A percentile compares a stretch with the other conserved stretches of the same genome.
phyloP scores from a whole-genome alignment of 2,329 filamentous ascomycete genomes.

The Epichloe gansuensis region DNA sequence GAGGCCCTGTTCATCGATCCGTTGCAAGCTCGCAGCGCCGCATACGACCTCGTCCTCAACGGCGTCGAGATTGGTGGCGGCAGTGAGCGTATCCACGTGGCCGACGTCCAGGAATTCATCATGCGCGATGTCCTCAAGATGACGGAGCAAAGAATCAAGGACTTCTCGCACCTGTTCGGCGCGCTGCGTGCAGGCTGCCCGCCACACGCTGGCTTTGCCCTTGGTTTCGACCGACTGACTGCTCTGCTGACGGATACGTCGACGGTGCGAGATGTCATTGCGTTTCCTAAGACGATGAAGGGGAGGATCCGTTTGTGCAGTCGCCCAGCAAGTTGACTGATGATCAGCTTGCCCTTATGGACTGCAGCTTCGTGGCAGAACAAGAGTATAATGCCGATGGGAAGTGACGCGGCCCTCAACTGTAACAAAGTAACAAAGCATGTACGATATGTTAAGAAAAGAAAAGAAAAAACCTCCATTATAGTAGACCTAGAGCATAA shows the following conservation, averaged over 20 bases:
- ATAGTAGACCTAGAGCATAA: no score
- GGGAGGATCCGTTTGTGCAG: constrained; percentile 72
- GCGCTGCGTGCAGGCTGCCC: constrained; percentile 79
- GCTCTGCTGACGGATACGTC: constrained; percentile 66
- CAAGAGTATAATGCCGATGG: background rate
- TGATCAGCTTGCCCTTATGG: constrained; percentile 39
- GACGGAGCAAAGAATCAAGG: constrained; percentile 54
- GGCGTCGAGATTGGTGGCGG: constrained; percentile 90
- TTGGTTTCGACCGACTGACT: constrained; percentile 82
- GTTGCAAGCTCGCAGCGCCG: constrained; percentile 62
- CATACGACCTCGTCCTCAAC: constrained; percentile 94
- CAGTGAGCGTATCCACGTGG: constrained; percentile 80
- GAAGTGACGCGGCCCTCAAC: background rate
- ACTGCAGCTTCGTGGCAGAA: constrained; percentile 17
- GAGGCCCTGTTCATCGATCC: constrained; percentile 63
- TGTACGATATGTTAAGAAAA: constrained; percentile 34
- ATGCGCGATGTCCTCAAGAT: constrained; percentile 77
- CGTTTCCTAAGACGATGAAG: constrained; percentile 87
- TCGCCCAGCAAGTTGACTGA: constrained; percentile 59
- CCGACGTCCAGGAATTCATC: constrained; percentile 71
- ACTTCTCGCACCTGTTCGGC: constrained; percentile 76
- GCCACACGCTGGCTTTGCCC: constrained; percentile 83
- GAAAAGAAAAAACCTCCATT: no score
- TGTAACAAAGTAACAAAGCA: background rate
- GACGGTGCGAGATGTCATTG: constrained; percentile 85